Evolutionary conservation across 345 rosid species (phyloP).

Genomic region (Theobroma cacao): DNA sequence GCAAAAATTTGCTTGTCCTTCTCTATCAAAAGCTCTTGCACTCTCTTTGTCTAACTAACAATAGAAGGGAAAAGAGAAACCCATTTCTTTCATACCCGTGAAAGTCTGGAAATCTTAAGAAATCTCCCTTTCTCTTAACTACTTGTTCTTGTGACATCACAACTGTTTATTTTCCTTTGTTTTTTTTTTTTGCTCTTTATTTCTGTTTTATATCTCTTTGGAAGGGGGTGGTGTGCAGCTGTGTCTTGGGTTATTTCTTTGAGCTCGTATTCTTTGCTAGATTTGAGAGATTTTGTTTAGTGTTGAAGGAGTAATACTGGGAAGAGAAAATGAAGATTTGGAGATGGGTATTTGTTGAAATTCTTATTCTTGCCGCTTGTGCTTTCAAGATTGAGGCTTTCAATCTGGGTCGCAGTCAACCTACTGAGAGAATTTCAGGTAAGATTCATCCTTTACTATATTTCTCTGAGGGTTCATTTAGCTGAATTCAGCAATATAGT

Average conservation of each 20-base stretch:
- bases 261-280: slow-evolving; percentile 6
- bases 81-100: slow-evolving; percentile 16
- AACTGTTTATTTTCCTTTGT: slow-evolving; percentile 28
- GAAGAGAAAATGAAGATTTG: slow-evolving; percentile 41
- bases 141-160: slow-evolving; percentile 38
- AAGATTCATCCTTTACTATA: slow-evolving; percentile 2
- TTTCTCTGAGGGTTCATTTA: not conserved
- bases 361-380: slow-evolving; percentile 33
- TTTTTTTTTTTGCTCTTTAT: not conserved
- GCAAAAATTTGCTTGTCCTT: slow-evolving; percentile 30
- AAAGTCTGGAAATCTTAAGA: slow-evolving; percentile 22
- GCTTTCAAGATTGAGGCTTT: slow-evolving; percentile 43
- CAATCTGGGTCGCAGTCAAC: slow-evolving; percentile 65
- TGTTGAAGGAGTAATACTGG: not conserved
- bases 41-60: slow-evolving; percentile 11
- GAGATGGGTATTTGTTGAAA: slow-evolving; percentile 50
- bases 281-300: slow-evolving; percentile 7
- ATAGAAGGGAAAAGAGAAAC: not conserved
- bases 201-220: slow-evolving; percentile 11
- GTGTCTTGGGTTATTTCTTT: slow-evolving; percentile 3
- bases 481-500: not conserved
- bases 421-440: slow-evolving; percentile 94
- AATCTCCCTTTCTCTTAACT: slow-evolving; percentile 27
- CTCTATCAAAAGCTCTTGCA: slow-evolving; percentile 29
- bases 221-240: slow-evolving; percentile 13